These are phyloP conservation scores for Papiliotrema laurentii DNA, from an alignment of 1,284 basidiomycete genomes.

Conservation along the genomic window DNA sequence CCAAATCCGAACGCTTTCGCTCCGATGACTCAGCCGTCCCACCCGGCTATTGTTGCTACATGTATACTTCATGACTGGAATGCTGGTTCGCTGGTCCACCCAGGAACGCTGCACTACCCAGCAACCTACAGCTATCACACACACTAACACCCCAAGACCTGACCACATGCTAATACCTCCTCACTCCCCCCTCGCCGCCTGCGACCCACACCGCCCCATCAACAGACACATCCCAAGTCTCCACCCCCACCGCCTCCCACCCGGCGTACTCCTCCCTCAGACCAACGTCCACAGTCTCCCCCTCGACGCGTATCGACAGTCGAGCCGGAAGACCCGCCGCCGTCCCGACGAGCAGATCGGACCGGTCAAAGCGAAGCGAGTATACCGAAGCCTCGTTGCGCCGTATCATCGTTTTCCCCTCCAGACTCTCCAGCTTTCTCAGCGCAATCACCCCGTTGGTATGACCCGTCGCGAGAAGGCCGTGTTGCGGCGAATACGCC, in stretches of 20 bases:
- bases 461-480: slow-evolving; percentile 62
- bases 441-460: slow-evolving; percentile 58
- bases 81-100: no score
- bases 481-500: slow-evolving; percentile 49
- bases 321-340: slow-evolving; percentile 41
- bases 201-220: slow-evolving; percentile 41
- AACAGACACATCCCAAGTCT: slow-evolving; percentile 27
- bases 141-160: no score
- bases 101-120: no score
- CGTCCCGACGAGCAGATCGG: slow-evolving; percentile 38
- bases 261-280: slow-evolving; percentile 43
- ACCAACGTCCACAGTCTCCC: slow-evolving; percentile 1
- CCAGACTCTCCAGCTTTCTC: slow-evolving; percentile 55
- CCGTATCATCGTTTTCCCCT: slow-evolving; percentile 47
- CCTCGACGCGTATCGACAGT: slow-evolving; percentile 12
- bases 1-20: no score
- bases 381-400: slow-evolving; percentile 59
- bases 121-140: no score
- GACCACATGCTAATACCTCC: slow-evolving; percentile 28
- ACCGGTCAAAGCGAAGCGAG: slow-evolving; percentile 48
- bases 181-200: slow-evolving; percentile 36
- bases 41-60: neutral
- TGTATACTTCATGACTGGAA: neutral
- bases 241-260: slow-evolving; percentile 43
- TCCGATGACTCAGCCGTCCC: no score